phyloP scores from a whole-genome alignment of 306 rosid genomes.

The Vigna trinervia region DNA sequence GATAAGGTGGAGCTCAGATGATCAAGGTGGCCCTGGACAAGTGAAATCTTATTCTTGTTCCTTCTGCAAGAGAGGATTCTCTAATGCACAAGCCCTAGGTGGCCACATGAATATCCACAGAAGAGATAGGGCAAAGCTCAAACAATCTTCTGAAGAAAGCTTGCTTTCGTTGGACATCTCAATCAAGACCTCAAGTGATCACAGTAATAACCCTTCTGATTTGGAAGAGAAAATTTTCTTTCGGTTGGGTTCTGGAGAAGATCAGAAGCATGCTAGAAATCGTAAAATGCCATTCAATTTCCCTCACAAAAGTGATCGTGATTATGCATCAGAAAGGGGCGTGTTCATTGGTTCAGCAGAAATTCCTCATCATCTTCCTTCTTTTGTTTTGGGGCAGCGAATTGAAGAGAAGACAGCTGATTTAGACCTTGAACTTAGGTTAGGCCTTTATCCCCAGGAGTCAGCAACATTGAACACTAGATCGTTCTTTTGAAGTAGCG shows the following conservation, averaged over 20 bases:
- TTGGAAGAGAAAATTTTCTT: slow-evolving; percentile 43
- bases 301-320: slow-evolving; percentile 10
- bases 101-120: slow-evolving; percentile 89
- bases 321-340: slow-evolving; percentile 29
- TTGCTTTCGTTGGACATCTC: slow-evolving; percentile 49
- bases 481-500: slow-evolving; percentile 47
- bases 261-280: slow-evolving; percentile 1
- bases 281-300: slow-evolving; percentile 25
- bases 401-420: slow-evolving; percentile 45
- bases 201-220: slow-evolving; percentile 28
- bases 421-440: slow-evolving; percentile 69
- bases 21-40: slow-evolving; percentile 44
- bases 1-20: slow-evolving; percentile 54
- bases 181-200: slow-evolving; percentile 28
- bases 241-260: slow-evolving; percentile 27
- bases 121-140: slow-evolving; percentile 71
- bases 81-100: slow-evolving; percentile 86
- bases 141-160: slow-evolving; percentile 63
- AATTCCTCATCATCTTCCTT: slow-evolving; percentile 44
- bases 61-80: slow-evolving; percentile 74
- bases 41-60: slow-evolving; percentile 61
- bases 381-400: slow-evolving; percentile 27
- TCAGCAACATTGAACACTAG: slow-evolving; percentile 52
- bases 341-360: slow-evolving; percentile 32
- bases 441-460: slow-evolving; percentile 53